A percentile compares a stretch with the other conserved stretches of the same genome.
phyloP scores from a whole-genome alignment of 768 basidiomycete genomes.

The Asterophora parasitica region DNA sequence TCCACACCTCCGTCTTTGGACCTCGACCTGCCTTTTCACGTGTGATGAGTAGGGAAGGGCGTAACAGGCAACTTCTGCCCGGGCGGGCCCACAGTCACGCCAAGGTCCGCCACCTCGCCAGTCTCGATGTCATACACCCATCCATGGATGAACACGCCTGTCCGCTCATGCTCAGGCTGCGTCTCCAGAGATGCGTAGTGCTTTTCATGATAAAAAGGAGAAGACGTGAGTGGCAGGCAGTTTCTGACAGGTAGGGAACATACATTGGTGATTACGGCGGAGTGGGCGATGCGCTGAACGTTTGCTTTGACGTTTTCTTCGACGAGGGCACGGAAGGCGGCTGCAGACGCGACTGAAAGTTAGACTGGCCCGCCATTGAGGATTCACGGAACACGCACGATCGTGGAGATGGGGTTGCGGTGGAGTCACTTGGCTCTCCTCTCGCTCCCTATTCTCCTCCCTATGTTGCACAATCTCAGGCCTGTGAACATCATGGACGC shows the following conservation, averaged over 20 bases:
- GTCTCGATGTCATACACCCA: slow-evolving; percentile 24
- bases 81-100: slow-evolving; percentile 19
- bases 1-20: no score
- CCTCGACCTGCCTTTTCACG: slow-evolving; percentile 3
- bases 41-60: slow-evolving; percentile 12
- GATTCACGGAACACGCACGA: slow-evolving; percentile 2
- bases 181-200: slow-evolving; percentile 8
- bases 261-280: slow-evolving; percentile 18
- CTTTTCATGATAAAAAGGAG: not conserved
- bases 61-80: slow-evolving; percentile 13
- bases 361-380: not conserved
- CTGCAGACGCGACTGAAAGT: slow-evolving; percentile 13
- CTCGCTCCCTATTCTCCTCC: slow-evolving; percentile 22
- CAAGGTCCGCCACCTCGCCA: slow-evolving; percentile 19
- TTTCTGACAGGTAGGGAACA: not conserved
- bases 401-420: slow-evolving; percentile 28
- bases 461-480: slow-evolving; percentile 33
- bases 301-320: slow-evolving; percentile 37
- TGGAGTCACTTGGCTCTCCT: slow-evolving; percentile 18
- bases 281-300: slow-evolving; percentile 18
- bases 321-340: slow-evolving; percentile 38
- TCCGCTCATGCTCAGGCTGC: not conserved
- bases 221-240: not conserved
- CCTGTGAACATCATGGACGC: slow-evolving; percentile 10
- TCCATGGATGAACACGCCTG: slow-evolving; percentile 20